Evolutionary conservation across 2,329 filamentous ascomycete species (phyloP).

Genomic region (Diaporthe citri): DNA sequence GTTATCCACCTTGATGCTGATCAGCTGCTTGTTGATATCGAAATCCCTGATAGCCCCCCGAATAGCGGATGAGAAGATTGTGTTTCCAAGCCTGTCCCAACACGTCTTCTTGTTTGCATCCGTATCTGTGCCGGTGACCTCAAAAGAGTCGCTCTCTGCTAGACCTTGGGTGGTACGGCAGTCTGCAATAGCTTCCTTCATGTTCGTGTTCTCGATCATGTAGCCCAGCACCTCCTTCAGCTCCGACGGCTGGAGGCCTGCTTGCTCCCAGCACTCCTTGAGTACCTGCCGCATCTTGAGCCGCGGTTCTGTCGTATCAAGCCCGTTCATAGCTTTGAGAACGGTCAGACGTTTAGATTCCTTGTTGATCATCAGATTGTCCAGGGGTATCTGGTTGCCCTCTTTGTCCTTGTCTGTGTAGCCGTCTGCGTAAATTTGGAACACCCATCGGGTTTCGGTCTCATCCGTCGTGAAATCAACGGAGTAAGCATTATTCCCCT

Average conservation of each 20-base stretch:
- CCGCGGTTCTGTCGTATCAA: not conserved
- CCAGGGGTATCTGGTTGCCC: not conserved
- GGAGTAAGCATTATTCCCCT: conserved; percentile 2
- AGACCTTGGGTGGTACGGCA: not conserved
- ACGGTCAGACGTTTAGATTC: not conserved
- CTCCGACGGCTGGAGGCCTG: conserved; percentile 3
- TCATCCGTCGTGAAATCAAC: conserved; percentile 4
- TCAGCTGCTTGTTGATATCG: conserved; percentile 11
- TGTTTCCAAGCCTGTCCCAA: not conserved
- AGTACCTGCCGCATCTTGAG: conserved; percentile 3
- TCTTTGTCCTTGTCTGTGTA: not conserved
- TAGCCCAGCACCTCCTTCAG: conserved; percentile 10
- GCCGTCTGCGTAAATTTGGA: conserved; percentile 9
- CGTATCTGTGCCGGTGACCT: not conserved
- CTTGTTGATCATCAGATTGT: conserved; percentile 9
- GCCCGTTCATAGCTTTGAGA: conserved; percentile 1
- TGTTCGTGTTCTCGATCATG: conserved; percentile 2
- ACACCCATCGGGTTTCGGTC: not conserved
- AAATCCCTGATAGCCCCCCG: conserved; percentile 9
- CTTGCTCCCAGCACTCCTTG: conserved; percentile 9
- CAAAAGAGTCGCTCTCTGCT: not conserved
- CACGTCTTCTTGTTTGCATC: not conserved
- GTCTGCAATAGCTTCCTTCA: conserved; percentile 4
- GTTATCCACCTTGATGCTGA: conserved; percentile 4
- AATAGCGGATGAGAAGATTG: conserved; percentile 2